phyloP scores from a whole-genome alignment of 495 filamentous ascomycete species.

The Letharia columbiana region DNA sequence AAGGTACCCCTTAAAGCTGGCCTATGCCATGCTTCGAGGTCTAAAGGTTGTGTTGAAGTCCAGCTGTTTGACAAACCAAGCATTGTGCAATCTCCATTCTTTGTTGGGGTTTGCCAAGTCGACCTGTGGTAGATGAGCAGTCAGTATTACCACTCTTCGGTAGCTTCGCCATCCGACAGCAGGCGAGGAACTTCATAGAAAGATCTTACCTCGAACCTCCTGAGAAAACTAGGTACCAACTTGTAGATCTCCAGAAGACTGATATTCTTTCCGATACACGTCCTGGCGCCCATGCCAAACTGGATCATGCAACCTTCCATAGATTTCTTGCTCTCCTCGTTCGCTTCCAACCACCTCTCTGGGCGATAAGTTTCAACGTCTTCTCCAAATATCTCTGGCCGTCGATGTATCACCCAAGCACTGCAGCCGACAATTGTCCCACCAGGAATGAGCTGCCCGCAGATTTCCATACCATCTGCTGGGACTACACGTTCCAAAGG shows the following conservation, averaged over 20 bases:
- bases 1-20: neutral
- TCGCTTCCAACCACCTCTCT: constrained; percentile 48
- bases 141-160: neutral
- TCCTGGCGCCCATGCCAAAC: constrained; percentile 51
- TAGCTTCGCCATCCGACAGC: neutral
- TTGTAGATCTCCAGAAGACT: constrained; percentile 49
- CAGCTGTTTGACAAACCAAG: constrained; percentile 65
- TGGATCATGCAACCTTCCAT: constrained; percentile 56
- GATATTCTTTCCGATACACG: constrained; percentile 59
- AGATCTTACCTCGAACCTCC: constrained; percentile 47
- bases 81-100: constrained; percentile 45
- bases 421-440: constrained; percentile 56
- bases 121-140: constrained; percentile 27
- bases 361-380: constrained; percentile 50
- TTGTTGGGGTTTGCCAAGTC: constrained; percentile 25
- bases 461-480: constrained; percentile 27
- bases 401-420: constrained; percentile 56
- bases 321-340: constrained; percentile 38
- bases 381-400: constrained; percentile 48
- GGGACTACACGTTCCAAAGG: constrained; percentile 44
- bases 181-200: neutral
- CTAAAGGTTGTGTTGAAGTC: constrained; percentile 52
- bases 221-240: constrained; percentile 40
- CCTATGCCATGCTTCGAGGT: constrained; percentile 6
- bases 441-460: constrained; percentile 43